Evolutionary conservation across 768 basidiomycete genomes (phyloP), one percentile per base, ranked within the genome.

Genomic region (Calocybe indica): DNA sequence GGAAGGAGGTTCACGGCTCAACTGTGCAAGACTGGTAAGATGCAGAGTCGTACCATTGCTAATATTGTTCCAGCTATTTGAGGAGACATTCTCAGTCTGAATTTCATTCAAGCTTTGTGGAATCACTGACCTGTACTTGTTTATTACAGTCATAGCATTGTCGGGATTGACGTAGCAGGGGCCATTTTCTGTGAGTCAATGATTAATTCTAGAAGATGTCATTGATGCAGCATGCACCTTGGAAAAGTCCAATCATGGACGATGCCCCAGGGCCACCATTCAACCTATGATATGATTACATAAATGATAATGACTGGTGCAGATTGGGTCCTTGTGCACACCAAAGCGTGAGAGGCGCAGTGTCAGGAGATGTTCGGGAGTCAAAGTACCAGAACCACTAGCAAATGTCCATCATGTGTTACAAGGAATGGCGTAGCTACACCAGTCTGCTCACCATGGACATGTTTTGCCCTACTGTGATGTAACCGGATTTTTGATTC

Each of bases 301-400:
- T 36, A 12, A 28, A 38, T 13, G 43, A 28, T 1, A 37, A 31
- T 9, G n/a, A 15, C 10, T 9, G 11, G 29, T 35, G 8, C 34
- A 15, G 7, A 14, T 22, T 22, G 22, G 22, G 22, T 22, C 22
- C 22, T 22, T 22, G 22, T 22, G n/a, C 62, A 39, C 45, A 74
- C 76, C 79, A 80, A 15, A 80, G 59, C 6, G 76, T 77, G 52
- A 80, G 73, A 0, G 79, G 78, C 0, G 78, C 76, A 1, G 67
- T 75, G 46, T 75, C 72, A 0, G 77, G 74, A 2, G 67, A 62
- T 31, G 72, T 58, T 12, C 79, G 70, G 9, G 79, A 67, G 45
- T 75, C 79, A 44, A 79, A 79, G 60, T 78, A 80, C 74, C 78
- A 80, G 52, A 80, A 79, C 74, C 74, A 79, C 76, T 78, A 13